phyloP scores from a whole-genome alignment of 75 land plant genomes.

The Cupressus sempervirens region DNA sequence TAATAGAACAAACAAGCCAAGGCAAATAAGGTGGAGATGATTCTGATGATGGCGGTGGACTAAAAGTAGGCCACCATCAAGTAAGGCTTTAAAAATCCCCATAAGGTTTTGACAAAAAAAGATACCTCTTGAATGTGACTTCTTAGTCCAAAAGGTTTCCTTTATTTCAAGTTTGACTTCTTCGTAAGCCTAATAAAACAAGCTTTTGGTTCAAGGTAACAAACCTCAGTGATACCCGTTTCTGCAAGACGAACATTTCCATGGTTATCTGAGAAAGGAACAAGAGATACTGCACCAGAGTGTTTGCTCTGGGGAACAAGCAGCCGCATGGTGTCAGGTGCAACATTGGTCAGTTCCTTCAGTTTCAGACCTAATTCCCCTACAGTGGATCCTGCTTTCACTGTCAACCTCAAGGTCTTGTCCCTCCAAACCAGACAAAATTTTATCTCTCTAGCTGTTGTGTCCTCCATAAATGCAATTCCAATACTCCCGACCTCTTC shows the following conservation, averaged over 20 bases:
- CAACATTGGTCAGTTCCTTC: conserved; percentile 54
- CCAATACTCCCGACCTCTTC: background rate
- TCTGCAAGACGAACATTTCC: conserved; percentile 30
- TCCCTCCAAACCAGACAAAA: conserved; percentile 55
- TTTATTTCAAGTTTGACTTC: background rate
- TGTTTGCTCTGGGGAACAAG: conserved; percentile 44
- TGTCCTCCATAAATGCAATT: conserved; percentile 16
- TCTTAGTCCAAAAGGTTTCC: background rate
- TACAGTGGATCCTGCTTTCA: conserved; percentile 32
- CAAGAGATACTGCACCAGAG: conserved; percentile 33
- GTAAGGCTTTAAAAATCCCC: background rate
- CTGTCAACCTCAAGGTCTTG: conserved; percentile 37
- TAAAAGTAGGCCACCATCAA: background rate
- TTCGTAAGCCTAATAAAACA: background rate
- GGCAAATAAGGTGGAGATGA: background rate
- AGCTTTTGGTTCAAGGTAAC: background rate
- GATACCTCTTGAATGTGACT: background rate
- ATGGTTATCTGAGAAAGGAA: conserved; percentile 64
- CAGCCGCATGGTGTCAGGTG: conserved; percentile 64
- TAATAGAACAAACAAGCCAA: background rate
- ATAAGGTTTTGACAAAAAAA: background rate
- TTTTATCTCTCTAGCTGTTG: conserved; percentile 10
- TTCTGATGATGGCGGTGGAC: background rate
- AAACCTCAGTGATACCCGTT: conserved; percentile 50
- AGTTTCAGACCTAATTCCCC: conserved; percentile 63